Percentiles rank a stretch among this genome's conserved stretches.
These are phyloP conservation scores for Achaetomiella virescens DNA, from an alignment of 495 filamentous ascomycete species.

Conservation along the genomic window DNA sequence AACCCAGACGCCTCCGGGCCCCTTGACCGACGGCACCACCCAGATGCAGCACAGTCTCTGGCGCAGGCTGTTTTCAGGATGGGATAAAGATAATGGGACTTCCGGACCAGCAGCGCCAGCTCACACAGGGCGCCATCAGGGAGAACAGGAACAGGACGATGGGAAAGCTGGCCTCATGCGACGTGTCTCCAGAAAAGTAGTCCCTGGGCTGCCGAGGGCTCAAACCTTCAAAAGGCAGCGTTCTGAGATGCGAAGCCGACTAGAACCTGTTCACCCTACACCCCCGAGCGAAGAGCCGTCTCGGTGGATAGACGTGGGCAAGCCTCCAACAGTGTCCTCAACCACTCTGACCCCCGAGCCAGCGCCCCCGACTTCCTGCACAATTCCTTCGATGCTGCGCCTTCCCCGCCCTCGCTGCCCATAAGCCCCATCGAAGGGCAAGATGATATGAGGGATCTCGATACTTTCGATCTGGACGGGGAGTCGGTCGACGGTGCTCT, in stretches of 20 bases:
- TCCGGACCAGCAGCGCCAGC: slow-evolving; percentile 5
- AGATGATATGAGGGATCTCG: slow-evolving; percentile 12
- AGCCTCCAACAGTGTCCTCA: slow-evolving; percentile 22
- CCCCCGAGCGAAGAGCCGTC: slow-evolving; percentile 61
- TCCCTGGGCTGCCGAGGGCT: slow-evolving; percentile 70
- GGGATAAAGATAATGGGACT: slow-evolving; percentile 18
- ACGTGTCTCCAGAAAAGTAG: slow-evolving; percentile 60
- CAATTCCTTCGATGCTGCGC: slow-evolving; percentile 14
- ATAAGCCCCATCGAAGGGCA: slow-evolving; percentile 29
- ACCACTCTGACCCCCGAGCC: slow-evolving; percentile 32
- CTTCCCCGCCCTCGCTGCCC: slow-evolving; percentile 23
- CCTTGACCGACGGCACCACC: slow-evolving; percentile 8
- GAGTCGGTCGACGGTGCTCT: slow-evolving; percentile 12
- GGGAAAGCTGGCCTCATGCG: slow-evolving; percentile 27
- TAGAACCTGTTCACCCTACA: slow-evolving; percentile 56
- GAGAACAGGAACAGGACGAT: slow-evolving; percentile 18
- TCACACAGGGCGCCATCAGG: slow-evolving; percentile 2
- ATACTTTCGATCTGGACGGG: slow-evolving; percentile 11
- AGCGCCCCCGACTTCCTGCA: slow-evolving; percentile 41
- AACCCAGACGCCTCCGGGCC: slow-evolving; percentile 9
- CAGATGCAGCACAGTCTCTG: slow-evolving; percentile 24
- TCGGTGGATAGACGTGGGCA: slow-evolving; percentile 63
- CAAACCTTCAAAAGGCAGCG: slow-evolving; percentile 75
- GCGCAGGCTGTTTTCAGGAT: slow-evolving; percentile 19
- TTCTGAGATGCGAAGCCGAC: slow-evolving; percentile 67